These are phyloP conservation scores for Thalassiosira mediterranea DNA, from an alignment of 352 stramenopile genomes.

Conservation along the genomic window DNA sequence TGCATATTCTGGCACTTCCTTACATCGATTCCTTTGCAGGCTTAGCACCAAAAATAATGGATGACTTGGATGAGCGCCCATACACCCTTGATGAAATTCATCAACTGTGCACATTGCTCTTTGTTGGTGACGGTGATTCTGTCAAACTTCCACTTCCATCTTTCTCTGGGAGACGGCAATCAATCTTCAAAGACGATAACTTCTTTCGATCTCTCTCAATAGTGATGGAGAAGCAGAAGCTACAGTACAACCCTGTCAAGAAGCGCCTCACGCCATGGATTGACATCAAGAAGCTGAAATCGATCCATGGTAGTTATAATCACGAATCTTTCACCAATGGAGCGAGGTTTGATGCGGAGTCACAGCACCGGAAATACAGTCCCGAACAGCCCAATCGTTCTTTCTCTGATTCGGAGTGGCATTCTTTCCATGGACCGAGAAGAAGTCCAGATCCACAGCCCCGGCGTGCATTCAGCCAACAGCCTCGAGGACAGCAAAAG, in stretches of 20 bases:
- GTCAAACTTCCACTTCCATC: slow-evolving; percentile 68
- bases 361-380: too few relatives aligned
- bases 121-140: slow-evolving; percentile 52
- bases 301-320: slow-evolving; percentile 59
- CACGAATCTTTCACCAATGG: too few relatives aligned
- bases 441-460: too few relatives aligned
- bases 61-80: slow-evolving; percentile 81
- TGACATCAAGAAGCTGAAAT: slow-evolving; percentile 73
- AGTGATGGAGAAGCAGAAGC: slow-evolving; percentile 53
- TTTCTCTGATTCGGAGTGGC: too few relatives aligned
- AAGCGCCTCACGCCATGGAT: slow-evolving; percentile 75
- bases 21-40: too few relatives aligned
- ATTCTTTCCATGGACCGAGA: too few relatives aligned
- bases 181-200: slow-evolving; percentile 55
- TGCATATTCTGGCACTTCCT: too few relatives aligned
- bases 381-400: too few relatives aligned
- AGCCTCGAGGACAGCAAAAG: too few relatives aligned
- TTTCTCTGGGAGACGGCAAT: slow-evolving; percentile 53
- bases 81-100: slow-evolving; percentile 66
- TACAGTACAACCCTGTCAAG: slow-evolving; percentile 71
- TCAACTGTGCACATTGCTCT: slow-evolving; percentile 75
- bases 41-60: slow-evolving; percentile 83
- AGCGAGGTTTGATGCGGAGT: too few relatives aligned
- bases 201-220: slow-evolving; percentile 43
- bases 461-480: too few relatives aligned